Evolutionary conservation across 2,329 filamentous ascomycete genomes (phyloP), one percentile per base, ranked within the genome.

Genomic region (Thielaviopsis ethacetica): DNA sequence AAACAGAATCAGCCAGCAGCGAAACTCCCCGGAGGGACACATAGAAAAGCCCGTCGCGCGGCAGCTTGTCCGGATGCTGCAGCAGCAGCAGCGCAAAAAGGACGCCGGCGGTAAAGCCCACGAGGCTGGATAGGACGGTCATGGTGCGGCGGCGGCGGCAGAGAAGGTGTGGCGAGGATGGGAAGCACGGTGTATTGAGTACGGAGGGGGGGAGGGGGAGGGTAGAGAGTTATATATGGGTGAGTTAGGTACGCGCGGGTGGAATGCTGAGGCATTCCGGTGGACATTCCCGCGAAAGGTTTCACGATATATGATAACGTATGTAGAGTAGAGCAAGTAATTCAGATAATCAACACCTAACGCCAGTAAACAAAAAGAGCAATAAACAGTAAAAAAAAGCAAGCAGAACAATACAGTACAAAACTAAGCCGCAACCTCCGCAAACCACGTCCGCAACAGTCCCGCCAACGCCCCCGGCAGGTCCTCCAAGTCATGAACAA

Each of bases 381-480:
- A 26, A 55, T 53, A n/a, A 56, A 26, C 10, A 17, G 34, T 22
- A 50, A 50, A 34, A 30, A 7, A 13, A 50, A 54, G 47, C 15
- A 54, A 26, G 38, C 38, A 26, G 50, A 34, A 19, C 10, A 53
- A 47, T 22, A 30, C 49, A 21, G 12, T 50, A 10, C 26, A 41
- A 21, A 57, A 51, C n/a, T 64, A 74, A 5, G 74, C 69, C 64
- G 78, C 77, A 12, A 85, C 81, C 70, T 85, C 82, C 0, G 87
- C 84, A 76, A 99, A 96, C 94, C 94, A 98, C 64, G 94, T 94
- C 72, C 91, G 85, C 73, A 99, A 72, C 64, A 95, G 79, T 27
- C 87, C 87, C 15, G 90, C 88, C 71, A 99, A 71, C 51, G 96
- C 91, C 38, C 82, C 84, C 4, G 94, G 93, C 67, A 99, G 76